Evolutionary conservation across 495 filamentous ascomycete species (phyloP).

Genomic region (Poronia punctata): DNA sequence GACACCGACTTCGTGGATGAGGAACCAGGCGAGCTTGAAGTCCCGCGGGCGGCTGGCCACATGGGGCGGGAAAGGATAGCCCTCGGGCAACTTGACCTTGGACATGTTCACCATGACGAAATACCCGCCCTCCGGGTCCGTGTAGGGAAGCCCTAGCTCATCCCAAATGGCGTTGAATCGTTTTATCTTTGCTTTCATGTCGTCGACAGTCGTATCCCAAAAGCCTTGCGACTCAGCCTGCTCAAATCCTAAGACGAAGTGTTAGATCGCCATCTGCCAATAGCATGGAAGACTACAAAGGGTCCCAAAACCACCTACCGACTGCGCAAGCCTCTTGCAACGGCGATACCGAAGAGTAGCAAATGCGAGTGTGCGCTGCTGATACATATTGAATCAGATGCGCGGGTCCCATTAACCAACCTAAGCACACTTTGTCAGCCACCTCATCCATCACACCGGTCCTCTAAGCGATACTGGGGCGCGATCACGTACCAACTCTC

Average conservation of each 20-base stretch:
- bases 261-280: background rate
- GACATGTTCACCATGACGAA: conserved; percentile 90
- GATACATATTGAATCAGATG: conserved; percentile 87
- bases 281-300: background rate
- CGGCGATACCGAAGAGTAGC: conserved; percentile 87
- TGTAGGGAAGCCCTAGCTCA: conserved; percentile 86
- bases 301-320: conserved; percentile 28
- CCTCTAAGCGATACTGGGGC: too few species aligned
- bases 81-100: conserved; percentile 71
- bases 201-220: conserved; percentile 75
- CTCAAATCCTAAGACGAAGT: conserved; percentile 56
- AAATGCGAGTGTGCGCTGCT: conserved; percentile 91
- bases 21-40: conserved; percentile 91
- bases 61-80: conserved; percentile 82
- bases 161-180: conserved; percentile 81
- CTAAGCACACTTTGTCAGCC: conserved; percentile 14
- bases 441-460: too few species aligned
- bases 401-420: conserved; percentile 82
- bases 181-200: conserved; percentile 87
- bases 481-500: conserved; percentile 73
- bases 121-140: conserved; percentile 90
- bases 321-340: conserved; percentile 95
- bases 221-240: conserved; percentile 76
- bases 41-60: conserved; percentile 80
- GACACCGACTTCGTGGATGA: conserved; percentile 92